Percentiles rank a stretch among this genome's conserved stretches.
Conservation (phyloP, 129 eudicot genomes). For the Daucus carota region DNA sequence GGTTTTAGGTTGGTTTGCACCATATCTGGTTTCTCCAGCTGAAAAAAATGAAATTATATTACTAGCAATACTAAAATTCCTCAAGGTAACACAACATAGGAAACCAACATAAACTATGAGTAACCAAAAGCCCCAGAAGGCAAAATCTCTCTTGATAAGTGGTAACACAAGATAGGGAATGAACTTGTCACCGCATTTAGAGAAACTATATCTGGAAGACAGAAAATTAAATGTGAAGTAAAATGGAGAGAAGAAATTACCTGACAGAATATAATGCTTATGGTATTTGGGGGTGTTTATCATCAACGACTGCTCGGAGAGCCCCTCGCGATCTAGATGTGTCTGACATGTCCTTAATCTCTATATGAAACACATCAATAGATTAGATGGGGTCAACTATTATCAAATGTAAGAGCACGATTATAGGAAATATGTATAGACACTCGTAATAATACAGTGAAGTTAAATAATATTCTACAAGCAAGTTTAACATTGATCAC, state of each 20-base stretch:
- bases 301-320: slow-evolving; percentile 68
- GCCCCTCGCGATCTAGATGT: slow-evolving; percentile 68
- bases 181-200: neutral
- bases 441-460: no score
- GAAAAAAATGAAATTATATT: slow-evolving; percentile 7
- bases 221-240: neutral
- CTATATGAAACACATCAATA: slow-evolving; percentile 26
- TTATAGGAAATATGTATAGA: neutral
- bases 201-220: neutral
- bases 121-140: neutral
- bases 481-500: neutral
- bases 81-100: neutral
- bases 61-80: neutral
- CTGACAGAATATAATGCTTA: slow-evolving; percentile 73
- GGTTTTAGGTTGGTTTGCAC: slow-evolving; percentile 27
- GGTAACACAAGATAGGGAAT: neutral
- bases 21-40: slow-evolving; percentile 63
- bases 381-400: slow-evolving; percentile 1
- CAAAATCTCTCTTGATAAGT: neutral
- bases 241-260: slow-evolving; percentile 23
- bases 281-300: slow-evolving; percentile 72
- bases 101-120: neutral
- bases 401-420: neutral
- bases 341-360: slow-evolving; percentile 65
- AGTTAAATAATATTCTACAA: neutral